Evolutionary conservation across 2,329 filamentous ascomycete species (phyloP).

Genomic region (Sclerotinia spermophila): DNA sequence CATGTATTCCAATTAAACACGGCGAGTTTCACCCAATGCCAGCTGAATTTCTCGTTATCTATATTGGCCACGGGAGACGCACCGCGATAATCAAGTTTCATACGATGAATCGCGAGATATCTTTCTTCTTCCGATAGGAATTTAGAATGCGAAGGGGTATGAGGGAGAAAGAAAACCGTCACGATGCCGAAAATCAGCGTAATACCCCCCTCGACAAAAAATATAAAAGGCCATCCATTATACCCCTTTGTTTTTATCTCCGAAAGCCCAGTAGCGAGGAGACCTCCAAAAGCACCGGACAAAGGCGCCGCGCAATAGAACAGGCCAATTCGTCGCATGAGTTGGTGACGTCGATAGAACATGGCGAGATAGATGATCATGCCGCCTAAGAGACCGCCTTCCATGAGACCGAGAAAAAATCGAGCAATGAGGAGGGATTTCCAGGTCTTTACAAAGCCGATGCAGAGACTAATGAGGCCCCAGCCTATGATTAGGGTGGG

Average conservation of each 20-base stretch:
- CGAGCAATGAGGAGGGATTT: slow-evolving; percentile 45
- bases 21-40: slow-evolving; percentile 18
- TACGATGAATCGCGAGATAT: slow-evolving; percentile 10
- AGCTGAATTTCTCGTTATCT: slow-evolving; percentile 16
- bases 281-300: slow-evolving; percentile 77
- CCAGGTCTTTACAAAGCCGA: slow-evolving; percentile 44
- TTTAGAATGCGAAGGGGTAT: slow-evolving; percentile 14
- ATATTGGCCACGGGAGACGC: neutral
- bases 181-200: slow-evolving; percentile 12
- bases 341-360: slow-evolving; percentile 62
- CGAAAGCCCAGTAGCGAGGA: slow-evolving; percentile 49
- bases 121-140: slow-evolving; percentile 12
- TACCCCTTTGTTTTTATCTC: slow-evolving; percentile 8
- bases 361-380: slow-evolving; percentile 61
- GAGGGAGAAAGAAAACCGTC: slow-evolving; percentile 4
- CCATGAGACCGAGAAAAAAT: slow-evolving; percentile 47
- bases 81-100: slow-evolving; percentile 14
- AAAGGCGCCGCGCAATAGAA: slow-evolving; percentile 82
- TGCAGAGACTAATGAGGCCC: slow-evolving; percentile 45
- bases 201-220: slow-evolving; percentile 16
- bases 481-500: slow-evolving; percentile 43
- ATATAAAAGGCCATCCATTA: slow-evolving; percentile 18
- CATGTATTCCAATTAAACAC: slow-evolving; percentile 18
- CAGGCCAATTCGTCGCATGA: slow-evolving; percentile 78
- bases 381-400: slow-evolving; percentile 46